phyloP scores from a whole-genome alignment of 148 eudicot species.

The Rhododendron simsii region DNA sequence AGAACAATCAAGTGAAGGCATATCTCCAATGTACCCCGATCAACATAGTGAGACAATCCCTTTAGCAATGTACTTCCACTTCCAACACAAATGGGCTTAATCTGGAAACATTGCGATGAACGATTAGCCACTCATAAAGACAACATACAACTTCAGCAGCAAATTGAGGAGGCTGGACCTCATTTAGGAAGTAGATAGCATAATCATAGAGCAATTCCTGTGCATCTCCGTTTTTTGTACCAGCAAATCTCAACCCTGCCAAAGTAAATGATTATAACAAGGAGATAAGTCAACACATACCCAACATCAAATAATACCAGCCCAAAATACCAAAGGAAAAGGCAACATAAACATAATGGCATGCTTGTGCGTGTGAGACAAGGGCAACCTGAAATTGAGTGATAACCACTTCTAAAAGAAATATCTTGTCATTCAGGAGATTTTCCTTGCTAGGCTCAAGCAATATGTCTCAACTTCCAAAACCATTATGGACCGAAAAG shows the following conservation, averaged over 20 bases:
- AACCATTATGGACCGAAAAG: neutral
- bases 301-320: neutral
- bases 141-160: conserved; percentile 9
- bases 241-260: conserved; percentile 89
- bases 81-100: conserved; percentile 61
- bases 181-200: conserved; percentile 77
- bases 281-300: neutral
- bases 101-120: conserved; percentile 47
- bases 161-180: conserved; percentile 43
- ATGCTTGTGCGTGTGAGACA: neutral
- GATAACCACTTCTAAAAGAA: neutral
- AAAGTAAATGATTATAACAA: neutral
- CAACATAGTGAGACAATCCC: conserved; percentile 77
- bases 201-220: conserved; percentile 76
- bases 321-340: neutral
- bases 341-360: neutral
- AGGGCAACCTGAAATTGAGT: neutral
- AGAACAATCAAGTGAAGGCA: conserved; percentile 94
- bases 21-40: conserved; percentile 83
- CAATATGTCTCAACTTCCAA: no score
- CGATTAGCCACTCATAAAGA: neutral
- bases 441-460: neutral
- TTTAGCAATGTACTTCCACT: conserved; percentile 48
- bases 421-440: neutral
- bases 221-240: conserved; percentile 79